phyloP scores from a whole-genome alignment of 2,329 filamentous ascomycete species.

The Westerdykella ornata region DNA sequence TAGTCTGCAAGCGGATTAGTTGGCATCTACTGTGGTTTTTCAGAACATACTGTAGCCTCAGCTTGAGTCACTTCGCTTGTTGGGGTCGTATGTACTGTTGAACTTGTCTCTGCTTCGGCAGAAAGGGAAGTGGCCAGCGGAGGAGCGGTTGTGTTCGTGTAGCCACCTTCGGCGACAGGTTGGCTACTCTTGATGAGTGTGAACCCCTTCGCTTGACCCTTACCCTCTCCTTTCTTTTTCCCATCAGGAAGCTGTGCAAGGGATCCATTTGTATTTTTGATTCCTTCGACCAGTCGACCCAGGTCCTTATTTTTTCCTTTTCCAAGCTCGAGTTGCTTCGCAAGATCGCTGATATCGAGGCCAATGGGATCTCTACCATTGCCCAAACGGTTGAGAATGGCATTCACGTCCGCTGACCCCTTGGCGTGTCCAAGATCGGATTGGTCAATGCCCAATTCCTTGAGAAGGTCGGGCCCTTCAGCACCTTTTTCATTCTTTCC shows the following conservation, averaged over 20 bases:
- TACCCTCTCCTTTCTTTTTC: conserved; percentile 1
- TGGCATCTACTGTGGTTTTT: too few relatives aligned
- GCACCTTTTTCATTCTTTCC: conserved; percentile 3
- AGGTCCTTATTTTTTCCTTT: conserved; percentile 3
- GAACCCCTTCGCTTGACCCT: conserved; percentile 1
- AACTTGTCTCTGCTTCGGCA: too few relatives aligned
- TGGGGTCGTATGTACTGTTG: too few relatives aligned
- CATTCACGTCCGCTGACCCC: not conserved
- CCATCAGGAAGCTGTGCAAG: conserved; percentile 1
- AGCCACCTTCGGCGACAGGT: not conserved
- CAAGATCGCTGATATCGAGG: not conserved
- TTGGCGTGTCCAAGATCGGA: too few relatives aligned
- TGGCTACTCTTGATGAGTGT: not conserved
- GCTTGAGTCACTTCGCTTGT: too few relatives aligned
- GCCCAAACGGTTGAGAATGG: conserved; percentile 4
- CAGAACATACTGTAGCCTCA: too few relatives aligned
- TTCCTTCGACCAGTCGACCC: not conserved
- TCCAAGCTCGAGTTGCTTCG: conserved; percentile 1
- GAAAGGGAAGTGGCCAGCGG: not conserved
- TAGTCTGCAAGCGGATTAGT: too few relatives aligned
- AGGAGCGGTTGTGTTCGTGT: not conserved
- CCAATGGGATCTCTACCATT: conserved; percentile 1
- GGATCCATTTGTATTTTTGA: not conserved
- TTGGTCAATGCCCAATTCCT: conserved; percentile 3
- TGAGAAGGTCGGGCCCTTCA: not conserved